Evolutionary conservation across 2,329 filamentous ascomycete genomes (phyloP).

Genomic region (Grosmannia penicillata): DNA sequence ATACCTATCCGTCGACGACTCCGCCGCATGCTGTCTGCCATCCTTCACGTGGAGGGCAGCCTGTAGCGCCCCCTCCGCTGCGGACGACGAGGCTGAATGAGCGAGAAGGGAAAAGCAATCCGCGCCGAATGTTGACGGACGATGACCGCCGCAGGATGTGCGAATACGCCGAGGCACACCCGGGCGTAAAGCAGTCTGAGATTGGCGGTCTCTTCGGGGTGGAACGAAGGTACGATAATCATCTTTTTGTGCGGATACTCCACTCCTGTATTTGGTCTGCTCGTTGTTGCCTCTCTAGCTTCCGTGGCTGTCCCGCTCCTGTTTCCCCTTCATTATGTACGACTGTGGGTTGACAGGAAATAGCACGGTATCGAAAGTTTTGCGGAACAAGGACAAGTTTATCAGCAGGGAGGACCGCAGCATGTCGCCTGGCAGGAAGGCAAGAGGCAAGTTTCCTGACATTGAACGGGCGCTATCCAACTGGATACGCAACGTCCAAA

Average conservation of each 20-base stretch:
- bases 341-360: neutral
- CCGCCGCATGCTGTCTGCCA: constrained; percentile 25
- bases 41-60: neutral
- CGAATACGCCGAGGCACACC: constrained; percentile 80
- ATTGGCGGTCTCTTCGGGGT: constrained; percentile 94
- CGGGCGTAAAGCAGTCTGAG: constrained; percentile 83
- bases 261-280: neutral
- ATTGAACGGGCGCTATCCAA: constrained; percentile 82
- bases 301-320: too few relatives aligned
- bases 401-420: constrained; percentile 67
- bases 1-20: constrained; percentile 43
- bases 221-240: constrained; percentile 65
- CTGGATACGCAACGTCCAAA: constrained; percentile 72
- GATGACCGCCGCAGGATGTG: constrained; percentile 88
- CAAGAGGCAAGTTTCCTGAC: constrained; percentile 75
- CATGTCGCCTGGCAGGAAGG: constrained; percentile 64
- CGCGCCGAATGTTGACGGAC: constrained; percentile 78
- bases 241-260: neutral
- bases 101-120: constrained; percentile 41
- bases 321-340: too few relatives aligned
- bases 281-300: too few relatives aligned
- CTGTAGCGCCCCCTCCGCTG: constrained; percentile 30
- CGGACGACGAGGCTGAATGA: constrained; percentile 28
- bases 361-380: constrained; percentile 96
- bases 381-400: constrained; percentile 91